These are phyloP conservation scores for Penicillium sp. DNA, from an alignment of 2,329 filamentous ascomycete species.

Conservation along the genomic window DNA sequence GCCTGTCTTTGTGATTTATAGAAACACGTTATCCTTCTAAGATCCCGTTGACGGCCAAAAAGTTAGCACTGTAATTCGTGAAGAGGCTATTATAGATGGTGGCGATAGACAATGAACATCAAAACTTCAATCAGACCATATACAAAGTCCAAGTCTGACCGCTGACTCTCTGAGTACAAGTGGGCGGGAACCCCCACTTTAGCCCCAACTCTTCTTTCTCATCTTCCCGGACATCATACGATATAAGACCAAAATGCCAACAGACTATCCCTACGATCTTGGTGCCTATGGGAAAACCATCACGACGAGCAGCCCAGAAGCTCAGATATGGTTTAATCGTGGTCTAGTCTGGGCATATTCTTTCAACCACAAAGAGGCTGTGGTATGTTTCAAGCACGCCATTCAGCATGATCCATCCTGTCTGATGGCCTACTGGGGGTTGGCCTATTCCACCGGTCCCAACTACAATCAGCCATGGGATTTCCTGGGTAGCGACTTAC, in stretches of 20 bases:
- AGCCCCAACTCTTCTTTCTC: constrained; percentile 5
- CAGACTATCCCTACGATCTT: constrained; percentile 18
- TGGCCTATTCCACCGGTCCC: constrained; percentile 65
- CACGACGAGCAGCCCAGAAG: constrained; percentile 29
- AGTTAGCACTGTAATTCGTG: no score
- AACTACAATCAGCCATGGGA: constrained; percentile 80
- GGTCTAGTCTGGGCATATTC: constrained; percentile 39
- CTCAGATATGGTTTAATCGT: constrained; percentile 41
- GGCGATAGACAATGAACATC: no score
- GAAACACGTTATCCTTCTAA: no score
- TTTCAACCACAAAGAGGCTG: constrained; percentile 43
- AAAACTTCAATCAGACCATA: no score
- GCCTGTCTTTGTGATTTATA: no score
- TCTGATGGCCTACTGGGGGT: constrained; percentile 42
- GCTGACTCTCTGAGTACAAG: constrained; percentile 7
- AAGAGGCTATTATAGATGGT: no score
- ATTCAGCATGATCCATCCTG: constrained; percentile 34
- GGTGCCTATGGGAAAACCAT: constrained; percentile 35
- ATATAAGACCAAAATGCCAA: constrained; percentile 5
- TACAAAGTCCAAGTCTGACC: background rate
- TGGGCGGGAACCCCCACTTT: constrained; percentile 7
- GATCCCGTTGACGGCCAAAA: no score
- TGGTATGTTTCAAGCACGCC: constrained; percentile 37
- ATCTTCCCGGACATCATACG: constrained; percentile 1
- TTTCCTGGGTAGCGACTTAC: constrained; percentile 63